Evolutionary conservation across 495 filamentous ascomycete species (phyloP), one percentile per base, ranked within the genome.

Genomic region (Podospora anserina): DNA sequence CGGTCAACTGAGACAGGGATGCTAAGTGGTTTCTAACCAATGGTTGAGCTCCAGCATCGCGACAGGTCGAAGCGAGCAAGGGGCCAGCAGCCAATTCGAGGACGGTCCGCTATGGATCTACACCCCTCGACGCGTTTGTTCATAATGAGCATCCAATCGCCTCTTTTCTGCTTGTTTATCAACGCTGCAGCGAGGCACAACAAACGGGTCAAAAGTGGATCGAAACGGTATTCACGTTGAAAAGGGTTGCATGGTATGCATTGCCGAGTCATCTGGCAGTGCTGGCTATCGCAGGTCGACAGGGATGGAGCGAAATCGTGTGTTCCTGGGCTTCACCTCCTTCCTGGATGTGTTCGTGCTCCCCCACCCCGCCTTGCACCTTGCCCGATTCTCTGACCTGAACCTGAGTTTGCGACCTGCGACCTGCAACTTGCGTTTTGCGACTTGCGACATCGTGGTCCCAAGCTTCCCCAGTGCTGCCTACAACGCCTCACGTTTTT

Each of bases 1-100:
- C 75, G 73, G 65, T 68, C 55, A 23, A 20, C 4, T 6, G 13
- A 64, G 53, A 68, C 79, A 80, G 74, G 80, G 78, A 74, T 76
- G 59, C 75, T 72, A 70, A 77, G 71, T 76, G 71, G 34, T 39
- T 69, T 66, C 28, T 30, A 57, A 30, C 81, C 80, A 83, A 83
- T 82, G 54, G 72, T 73, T 69, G 28, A 54, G 23, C 19, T 74
- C 68, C 72, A 72, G 68, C 71, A 68, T 70, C 28, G 20, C 69
- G 66, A 68, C 58, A 66, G 71, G 71, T 71, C 30, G 53, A 67
- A 69, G 71, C 63, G 67, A 58, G 65, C 71, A 67, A 69, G 69
- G 70, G 67, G 60, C 18, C 15, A 23, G 53, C 64, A 44, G 58
- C 69, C 68, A 70, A 70, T 71, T 70, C 68, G 15, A 53, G 13